Conservation (phyloP, 805 yeast genomes). For the Candida piceae region DNA sequence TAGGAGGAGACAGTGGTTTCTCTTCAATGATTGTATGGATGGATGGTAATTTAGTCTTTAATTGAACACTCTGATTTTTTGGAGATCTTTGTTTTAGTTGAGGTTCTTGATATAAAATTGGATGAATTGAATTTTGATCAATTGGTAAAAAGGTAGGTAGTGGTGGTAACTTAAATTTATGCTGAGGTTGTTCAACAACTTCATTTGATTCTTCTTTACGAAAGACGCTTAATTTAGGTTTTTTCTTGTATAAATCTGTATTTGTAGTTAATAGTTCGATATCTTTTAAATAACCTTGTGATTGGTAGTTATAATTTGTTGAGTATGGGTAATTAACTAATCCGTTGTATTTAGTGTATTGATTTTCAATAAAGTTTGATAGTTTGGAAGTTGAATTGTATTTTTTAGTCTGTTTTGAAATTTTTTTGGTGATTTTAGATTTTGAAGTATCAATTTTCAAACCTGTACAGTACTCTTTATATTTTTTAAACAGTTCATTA, state of each 20-base stretch:
- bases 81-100: not conserved
- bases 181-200: too few species aligned
- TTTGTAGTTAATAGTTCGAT: constrained; percentile 44
- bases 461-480: constrained; percentile 31
- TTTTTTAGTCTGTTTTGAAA: too few species aligned
- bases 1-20: constrained; percentile 1
- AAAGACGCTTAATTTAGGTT: constrained; percentile 21
- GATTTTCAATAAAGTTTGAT: constrained; percentile 22
- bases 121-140: constrained; percentile 17
- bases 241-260: constrained; percentile 41
- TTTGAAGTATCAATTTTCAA: constrained; percentile 7
- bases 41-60: not conserved
- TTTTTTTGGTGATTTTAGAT: constrained; percentile 6
- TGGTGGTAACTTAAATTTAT: constrained; percentile 21
- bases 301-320: constrained; percentile 46
- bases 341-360: constrained; percentile 19
- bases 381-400: too few species aligned
- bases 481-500: constrained; percentile 34
- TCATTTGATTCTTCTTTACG: constrained; percentile 15
- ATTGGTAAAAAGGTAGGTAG: constrained; percentile 8
- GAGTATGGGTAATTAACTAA: constrained; percentile 46
- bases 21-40: too few species aligned
- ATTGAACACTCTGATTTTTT: not conserved
- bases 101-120: constrained; percentile 9
- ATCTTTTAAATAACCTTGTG: constrained; percentile 43